Conservation (phyloP, 2,329 filamentous ascomycete species). For the Rutstroemia sydowiana region DNA sequence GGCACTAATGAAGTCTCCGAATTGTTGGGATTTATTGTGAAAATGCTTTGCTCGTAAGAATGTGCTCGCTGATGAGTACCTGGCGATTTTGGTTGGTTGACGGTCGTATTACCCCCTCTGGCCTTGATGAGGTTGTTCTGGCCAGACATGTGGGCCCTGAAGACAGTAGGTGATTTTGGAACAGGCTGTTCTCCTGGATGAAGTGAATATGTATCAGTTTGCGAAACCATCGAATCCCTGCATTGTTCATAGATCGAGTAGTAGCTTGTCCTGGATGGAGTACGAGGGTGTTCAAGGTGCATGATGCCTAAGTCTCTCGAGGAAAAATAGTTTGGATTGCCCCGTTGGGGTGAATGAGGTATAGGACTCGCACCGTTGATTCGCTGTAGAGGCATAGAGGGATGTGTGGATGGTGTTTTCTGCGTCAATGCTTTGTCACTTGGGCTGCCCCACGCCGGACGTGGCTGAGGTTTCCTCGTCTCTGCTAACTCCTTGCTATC, state of each 20-base stretch:
- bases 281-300: conserved; percentile 26
- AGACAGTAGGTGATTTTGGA: conserved; percentile 38
- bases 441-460: conserved; percentile 22
- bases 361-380: conserved; percentile 27
- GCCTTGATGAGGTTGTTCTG: conserved; percentile 30
- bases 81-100: conserved; percentile 16
- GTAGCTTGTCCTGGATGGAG: conserved; percentile 41
- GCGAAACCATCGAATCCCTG: conserved; percentile 47
- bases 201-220: conserved; percentile 48
- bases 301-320: conserved; percentile 32
- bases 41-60: conserved; percentile 42
- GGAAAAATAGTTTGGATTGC: conserved; percentile 35
- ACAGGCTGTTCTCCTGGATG: conserved; percentile 37
- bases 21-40: conserved; percentile 48
- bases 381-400: conserved; percentile 29
- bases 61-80: conserved; percentile 28
- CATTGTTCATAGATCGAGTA: conserved; percentile 44
- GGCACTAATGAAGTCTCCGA: conserved; percentile 27
- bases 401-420: conserved; percentile 19
- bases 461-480: conserved; percentile 23
- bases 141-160: conserved; percentile 26
- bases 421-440: conserved; percentile 17
- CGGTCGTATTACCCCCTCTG: conserved; percentile 30
- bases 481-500: conserved; percentile 10
- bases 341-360: conserved; percentile 32